phyloP scores from a whole-genome alignment of 176 grass and related monocot species.

The Chrysopogon serrulatus region DNA sequence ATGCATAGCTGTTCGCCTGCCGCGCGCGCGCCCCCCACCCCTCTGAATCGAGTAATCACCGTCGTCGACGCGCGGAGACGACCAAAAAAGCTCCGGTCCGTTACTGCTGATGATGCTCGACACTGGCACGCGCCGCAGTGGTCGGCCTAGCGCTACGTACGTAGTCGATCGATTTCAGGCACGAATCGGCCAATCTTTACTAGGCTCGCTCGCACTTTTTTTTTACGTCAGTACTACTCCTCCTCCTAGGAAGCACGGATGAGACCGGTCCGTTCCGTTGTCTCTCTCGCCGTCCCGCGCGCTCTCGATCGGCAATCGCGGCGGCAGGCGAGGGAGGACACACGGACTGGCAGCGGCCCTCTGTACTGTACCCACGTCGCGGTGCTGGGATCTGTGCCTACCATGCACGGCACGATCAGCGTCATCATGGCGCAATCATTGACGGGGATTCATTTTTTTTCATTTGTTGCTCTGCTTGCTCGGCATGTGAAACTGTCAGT shows the following conservation, averaged over 20 bases:
- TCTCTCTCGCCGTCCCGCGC: no score
- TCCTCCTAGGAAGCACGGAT: no score
- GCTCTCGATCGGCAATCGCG: no score
- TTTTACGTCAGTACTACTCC: no score
- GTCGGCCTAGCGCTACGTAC: no score
- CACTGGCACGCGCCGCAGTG: no score
- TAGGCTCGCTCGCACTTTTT: no score
- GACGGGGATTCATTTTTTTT: neutral
- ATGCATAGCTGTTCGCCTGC: neutral
- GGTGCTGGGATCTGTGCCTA: neutral
- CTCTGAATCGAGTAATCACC: neutral
- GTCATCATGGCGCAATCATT: conserved; percentile 39
- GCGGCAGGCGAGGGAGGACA: no score
- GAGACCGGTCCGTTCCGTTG: neutral
- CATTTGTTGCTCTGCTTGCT: neutral
- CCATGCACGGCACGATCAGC: neutral
- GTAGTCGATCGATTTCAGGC: no score
- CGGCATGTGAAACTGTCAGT: conserved; percentile 31
- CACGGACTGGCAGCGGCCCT: neutral
- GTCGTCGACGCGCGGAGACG: neutral
- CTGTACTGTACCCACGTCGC: neutral
- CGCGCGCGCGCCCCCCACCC: neutral
- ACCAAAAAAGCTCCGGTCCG: neutral
- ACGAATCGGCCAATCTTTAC: no score
- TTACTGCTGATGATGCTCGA: no score